phyloP scores from a whole-genome alignment of 2,329 filamentous ascomycete genomes.

The Phialophora tarda region DNA sequence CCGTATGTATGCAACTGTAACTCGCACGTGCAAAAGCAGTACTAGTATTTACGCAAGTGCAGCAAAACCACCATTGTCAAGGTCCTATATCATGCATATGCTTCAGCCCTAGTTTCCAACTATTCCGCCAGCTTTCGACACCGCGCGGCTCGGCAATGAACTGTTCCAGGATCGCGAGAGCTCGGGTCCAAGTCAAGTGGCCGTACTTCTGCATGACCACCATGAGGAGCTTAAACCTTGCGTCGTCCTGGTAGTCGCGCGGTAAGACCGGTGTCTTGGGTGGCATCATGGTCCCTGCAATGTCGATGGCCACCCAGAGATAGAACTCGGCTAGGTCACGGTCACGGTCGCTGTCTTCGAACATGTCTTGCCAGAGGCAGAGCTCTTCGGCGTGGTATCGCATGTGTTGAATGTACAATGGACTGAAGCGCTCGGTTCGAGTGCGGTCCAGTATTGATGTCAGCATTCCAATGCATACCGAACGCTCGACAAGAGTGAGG shows the following conservation, averaged over 20 bases:
- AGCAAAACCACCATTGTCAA: background rate
- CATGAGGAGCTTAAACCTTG: constrained; percentile 1
- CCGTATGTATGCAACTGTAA: too few relatives aligned
- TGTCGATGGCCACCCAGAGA: constrained; percentile 17
- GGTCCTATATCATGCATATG: background rate
- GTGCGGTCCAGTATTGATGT: constrained; percentile 9
- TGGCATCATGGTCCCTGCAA: constrained; percentile 8
- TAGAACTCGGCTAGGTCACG: constrained; percentile 16
- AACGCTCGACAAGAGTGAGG: constrained; percentile 14
- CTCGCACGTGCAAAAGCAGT: background rate
- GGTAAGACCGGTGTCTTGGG: constrained; percentile 1
- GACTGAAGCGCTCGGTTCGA: constrained; percentile 16
- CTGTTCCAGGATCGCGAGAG: background rate
- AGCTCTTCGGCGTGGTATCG: constrained; percentile 16
- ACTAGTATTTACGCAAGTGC: too few relatives aligned
- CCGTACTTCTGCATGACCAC: constrained; percentile 4
- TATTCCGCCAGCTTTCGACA: constrained; percentile 13
- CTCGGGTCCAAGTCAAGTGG: background rate
- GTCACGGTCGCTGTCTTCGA: constrained; percentile 12
- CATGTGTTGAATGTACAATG: constrained; percentile 15
- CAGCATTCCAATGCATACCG: constrained; percentile 19
- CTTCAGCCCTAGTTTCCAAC: constrained; percentile 10
- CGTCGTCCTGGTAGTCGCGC: background rate
- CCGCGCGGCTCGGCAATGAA: constrained; percentile 4
- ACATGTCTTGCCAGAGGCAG: background rate